Percentiles rank a stretch among this genome's conserved stretches.
These are phyloP conservation scores for Zymoseptoria brevis DNA, from an alignment of 2,329 filamentous ascomycete species.

Conservation along the genomic window DNA sequence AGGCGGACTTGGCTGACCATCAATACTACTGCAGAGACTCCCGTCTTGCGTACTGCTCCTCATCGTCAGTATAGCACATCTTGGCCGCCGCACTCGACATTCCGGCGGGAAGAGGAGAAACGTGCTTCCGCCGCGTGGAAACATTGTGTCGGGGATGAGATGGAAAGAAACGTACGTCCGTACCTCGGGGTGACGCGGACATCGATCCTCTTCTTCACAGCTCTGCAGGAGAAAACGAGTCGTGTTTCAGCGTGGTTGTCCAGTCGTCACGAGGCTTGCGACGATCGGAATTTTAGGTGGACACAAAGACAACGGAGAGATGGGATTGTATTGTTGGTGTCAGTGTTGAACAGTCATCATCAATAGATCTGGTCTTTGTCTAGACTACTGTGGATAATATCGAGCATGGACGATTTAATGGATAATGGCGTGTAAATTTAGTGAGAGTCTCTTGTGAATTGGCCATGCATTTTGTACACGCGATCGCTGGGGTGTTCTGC, in stretches of 20 bases:
- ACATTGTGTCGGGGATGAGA: neutral
- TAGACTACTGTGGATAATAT: neutral
- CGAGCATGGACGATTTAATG: neutral
- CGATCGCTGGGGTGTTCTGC: neutral
- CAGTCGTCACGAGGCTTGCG: neutral
- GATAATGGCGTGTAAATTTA: neutral
- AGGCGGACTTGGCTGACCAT: neutral
- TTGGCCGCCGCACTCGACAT: too few species aligned
- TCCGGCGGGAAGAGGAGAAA: neutral
- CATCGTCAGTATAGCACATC: neutral
- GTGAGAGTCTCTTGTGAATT: neutral
- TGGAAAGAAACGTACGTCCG: too few species aligned
- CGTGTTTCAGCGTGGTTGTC: neutral
- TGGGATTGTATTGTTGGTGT: too few species aligned
- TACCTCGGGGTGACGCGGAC: too few species aligned
- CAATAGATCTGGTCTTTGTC: neutral
- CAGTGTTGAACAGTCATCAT: too few species aligned
- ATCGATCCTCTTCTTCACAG: neutral
- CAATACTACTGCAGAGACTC: neutral
- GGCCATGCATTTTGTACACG: neutral
- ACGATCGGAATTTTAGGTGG: neutral
- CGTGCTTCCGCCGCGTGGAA: neutral
- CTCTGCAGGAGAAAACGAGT: neutral
- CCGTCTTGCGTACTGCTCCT: neutral
- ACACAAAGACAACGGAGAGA: too few species aligned